Evolutionary conservation across 306 rosid species (phyloP).

Genomic region (Purshia tridentata): DNA sequence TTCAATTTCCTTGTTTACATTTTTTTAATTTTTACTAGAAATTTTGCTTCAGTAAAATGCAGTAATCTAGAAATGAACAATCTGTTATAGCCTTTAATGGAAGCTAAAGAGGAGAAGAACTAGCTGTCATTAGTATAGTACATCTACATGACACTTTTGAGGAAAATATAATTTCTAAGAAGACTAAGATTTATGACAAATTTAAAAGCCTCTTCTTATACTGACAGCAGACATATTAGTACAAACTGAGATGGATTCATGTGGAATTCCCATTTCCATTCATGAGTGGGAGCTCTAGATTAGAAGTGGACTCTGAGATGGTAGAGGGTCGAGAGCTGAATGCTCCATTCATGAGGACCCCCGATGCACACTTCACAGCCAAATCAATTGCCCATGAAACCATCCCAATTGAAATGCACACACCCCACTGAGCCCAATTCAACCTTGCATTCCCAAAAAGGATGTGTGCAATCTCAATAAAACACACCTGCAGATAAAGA

Average conservation of each 20-base stretch:
- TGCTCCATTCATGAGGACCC: neutral
- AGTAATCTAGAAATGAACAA: neutral
- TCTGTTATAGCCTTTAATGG: neutral
- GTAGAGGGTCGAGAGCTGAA: neutral
- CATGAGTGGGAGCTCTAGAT: slow-evolving; percentile 8
- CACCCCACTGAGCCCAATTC: slow-evolving; percentile 15
- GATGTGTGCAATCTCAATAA: slow-evolving; percentile 6
- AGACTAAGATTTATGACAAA: neutral
- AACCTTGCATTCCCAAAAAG: slow-evolving; percentile 1
- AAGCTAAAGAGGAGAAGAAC: too few species aligned
- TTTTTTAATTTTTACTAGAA: neutral
- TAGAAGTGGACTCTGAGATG: neutral
- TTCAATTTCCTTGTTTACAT: neutral
- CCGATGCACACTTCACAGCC: slow-evolving; percentile 1
- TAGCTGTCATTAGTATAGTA: too few species aligned
- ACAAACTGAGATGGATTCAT: neutral
- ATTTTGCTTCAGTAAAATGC: neutral
- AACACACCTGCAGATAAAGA: slow-evolving; percentile 2
- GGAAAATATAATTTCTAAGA: neutral
- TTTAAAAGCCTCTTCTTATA: neutral
- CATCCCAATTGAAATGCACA: slow-evolving; percentile 6
- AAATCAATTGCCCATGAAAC: slow-evolving; percentile 5
- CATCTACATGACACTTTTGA: too few species aligned
- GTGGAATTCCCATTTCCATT: neutral
- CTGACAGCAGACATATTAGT: neutral